These are phyloP conservation scores for Symbiotaphrina buchneri DNA, from an alignment of 495 filamentous ascomycete species.

Conservation along the genomic window DNA sequence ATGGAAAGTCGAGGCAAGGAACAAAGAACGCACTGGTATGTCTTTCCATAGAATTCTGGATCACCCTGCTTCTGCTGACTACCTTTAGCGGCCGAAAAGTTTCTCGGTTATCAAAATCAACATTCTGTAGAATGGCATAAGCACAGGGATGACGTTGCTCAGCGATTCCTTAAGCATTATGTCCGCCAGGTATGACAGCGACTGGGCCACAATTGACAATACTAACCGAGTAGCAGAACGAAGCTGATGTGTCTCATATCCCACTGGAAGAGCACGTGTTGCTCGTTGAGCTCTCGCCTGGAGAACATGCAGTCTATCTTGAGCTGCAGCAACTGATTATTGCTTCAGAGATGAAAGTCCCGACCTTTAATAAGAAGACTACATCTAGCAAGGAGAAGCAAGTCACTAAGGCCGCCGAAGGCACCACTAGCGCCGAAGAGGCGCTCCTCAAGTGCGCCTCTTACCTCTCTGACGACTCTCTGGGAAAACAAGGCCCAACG, in stretches of 20 bases:
- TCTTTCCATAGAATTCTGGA: background rate
- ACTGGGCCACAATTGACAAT: too few relatives aligned
- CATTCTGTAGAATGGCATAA: conserved; percentile 27
- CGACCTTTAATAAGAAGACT: conserved; percentile 13
- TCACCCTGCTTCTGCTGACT: conserved; percentile 2
- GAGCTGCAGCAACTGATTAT: conserved; percentile 21
- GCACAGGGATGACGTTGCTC: conserved; percentile 22
- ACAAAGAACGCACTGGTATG: conserved; percentile 10
- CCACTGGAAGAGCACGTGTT: conserved; percentile 14
- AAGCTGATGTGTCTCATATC: conserved; percentile 23
- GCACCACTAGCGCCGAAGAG: conserved; percentile 18
- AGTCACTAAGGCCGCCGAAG: conserved; percentile 19
- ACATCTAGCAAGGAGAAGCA: conserved; percentile 16
- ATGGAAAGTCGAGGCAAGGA: conserved; percentile 8
- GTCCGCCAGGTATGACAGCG: conserved; percentile 16
- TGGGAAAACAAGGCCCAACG: too few relatives aligned
- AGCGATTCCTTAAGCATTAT: conserved; percentile 28
- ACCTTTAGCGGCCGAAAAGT: conserved; percentile 18
- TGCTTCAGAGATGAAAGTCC: conserved; percentile 18
- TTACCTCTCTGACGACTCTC: too few relatives aligned
- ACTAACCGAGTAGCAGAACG: conserved; percentile 15
- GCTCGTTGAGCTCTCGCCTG: conserved; percentile 15
- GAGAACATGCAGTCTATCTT: conserved; percentile 22
- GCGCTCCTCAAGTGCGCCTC: conserved; percentile 24
- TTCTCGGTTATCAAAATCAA: conserved; percentile 19